These are phyloP conservation scores for Anaeramoeba ignava DNA, from an alignment of 78 protist species.

Conservation along the genomic window DNA sequence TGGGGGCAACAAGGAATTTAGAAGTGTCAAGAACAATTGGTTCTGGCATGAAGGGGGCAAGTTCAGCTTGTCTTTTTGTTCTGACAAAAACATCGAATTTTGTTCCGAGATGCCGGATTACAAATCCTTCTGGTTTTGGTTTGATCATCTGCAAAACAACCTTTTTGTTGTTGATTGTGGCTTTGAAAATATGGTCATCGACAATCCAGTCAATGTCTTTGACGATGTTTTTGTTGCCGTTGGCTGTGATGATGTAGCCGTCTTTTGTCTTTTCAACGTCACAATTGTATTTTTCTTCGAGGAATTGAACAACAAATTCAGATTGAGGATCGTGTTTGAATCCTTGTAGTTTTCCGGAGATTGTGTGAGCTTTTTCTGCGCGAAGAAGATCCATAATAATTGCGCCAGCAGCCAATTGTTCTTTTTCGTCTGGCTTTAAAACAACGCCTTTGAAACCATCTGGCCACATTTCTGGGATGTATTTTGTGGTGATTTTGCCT, in stretches of 20 bases:
- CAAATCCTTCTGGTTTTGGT: not conserved
- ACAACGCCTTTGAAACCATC: constrained; percentile 59
- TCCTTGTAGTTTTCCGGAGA: not conserved
- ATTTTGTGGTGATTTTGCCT: constrained; percentile 68
- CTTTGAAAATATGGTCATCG: too few relatives aligned
- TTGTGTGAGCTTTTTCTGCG: constrained; percentile 9
- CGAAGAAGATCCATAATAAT: not conserved
- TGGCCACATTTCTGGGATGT: constrained; percentile 66
- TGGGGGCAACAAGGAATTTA: constrained; percentile 55
- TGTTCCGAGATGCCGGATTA: constrained; percentile 5
- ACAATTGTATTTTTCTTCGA: constrained; percentile 4
- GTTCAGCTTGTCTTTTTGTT: constrained; percentile 22
- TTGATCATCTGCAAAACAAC: too few relatives aligned
- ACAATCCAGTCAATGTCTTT: too few relatives aligned
- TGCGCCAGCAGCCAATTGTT: not conserved
- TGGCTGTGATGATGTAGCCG: too few relatives aligned
- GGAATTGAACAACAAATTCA: too few relatives aligned
- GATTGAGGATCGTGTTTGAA: constrained; percentile 11
- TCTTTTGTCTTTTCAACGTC: constrained; percentile 8
- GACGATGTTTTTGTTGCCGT: too few relatives aligned
- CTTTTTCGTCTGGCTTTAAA: not conserved
- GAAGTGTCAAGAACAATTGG: constrained; percentile 28
- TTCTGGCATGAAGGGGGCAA: constrained; percentile 38
- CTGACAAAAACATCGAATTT: constrained; percentile 26
- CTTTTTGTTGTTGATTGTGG: too few relatives aligned